Base-by-base conservation (phyloP, 176 grass and related monocot genomes). In the Canna indica region DNA sequence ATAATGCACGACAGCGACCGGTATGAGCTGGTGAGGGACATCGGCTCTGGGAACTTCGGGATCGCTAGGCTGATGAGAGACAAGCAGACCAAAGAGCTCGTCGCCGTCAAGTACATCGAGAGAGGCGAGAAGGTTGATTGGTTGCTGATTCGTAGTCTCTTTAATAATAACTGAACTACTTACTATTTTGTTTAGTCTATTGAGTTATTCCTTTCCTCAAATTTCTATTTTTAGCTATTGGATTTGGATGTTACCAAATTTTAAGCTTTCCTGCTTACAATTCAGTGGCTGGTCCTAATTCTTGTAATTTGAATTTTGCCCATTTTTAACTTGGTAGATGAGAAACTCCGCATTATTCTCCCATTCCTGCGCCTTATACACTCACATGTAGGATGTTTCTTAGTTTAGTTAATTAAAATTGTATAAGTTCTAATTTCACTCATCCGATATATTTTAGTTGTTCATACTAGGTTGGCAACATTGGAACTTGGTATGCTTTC, bases 1-100 rank as follows among this genome's bases (percentile, higher is more conserved):
- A 72, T 72, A 57, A 72, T 72, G 70, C 70, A 72, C 70, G 70
- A 58, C 47, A 72, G 70, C 50, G 70, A 72, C 70, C 70, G 70
- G 67, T 69, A 69, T 41, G 67, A 69, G 67, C 67, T 69, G 13
- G 67, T 69, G 39, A 69, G 41, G 67, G 67, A 69, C 67, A 69
- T 69, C 42, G 67, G 42, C 11, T 69, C 67, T 4, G 67, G 67
- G 1, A 69, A 69, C 39, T 69, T 69, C 38, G 67, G 67, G 26
- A 69, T 69, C 39, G 67, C 67, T 7, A 44, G 67, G 67, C 41
- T 69, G 41, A 69, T 47, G 67, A 69, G 67, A 41, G 67, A 69
- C 24, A 69, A 69, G 67, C 38, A 69, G 42, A 47, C 67, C 41
- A 44, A 16, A 38, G 67, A 69, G 24, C 67, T 69, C 13, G 67